A percentile compares a stretch with the other conserved stretches of the same genome.
These are phyloP conservation scores for Micractinium sp. DNA, from an alignment of 139 green algal genomes.

Conservation along the genomic window DNA sequence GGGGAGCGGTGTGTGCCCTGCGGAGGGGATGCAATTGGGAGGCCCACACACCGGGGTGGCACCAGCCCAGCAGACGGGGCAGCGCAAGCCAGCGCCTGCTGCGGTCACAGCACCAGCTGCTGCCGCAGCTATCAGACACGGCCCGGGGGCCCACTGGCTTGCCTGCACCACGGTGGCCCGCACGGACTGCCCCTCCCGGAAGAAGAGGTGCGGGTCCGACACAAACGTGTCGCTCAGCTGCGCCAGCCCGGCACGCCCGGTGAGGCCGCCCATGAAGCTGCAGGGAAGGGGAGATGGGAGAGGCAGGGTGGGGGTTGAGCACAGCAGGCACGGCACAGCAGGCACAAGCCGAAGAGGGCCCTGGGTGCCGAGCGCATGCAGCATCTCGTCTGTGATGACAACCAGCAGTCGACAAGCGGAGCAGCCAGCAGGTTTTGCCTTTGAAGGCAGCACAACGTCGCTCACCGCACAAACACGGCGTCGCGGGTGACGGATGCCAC, in stretches of 20 bases:
- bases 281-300: background rate
- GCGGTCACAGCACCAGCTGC: no score
- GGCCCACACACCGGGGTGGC: no score
- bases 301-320: background rate
- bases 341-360: background rate
- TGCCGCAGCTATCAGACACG: no score
- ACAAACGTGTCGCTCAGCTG: conserved; percentile 87
- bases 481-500: conserved; percentile 77
- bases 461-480: conserved; percentile 79
- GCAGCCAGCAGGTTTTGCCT: background rate
- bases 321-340: background rate
- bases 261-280: conserved; percentile 81
- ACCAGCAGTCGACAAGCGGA: background rate
- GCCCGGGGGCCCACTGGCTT: background rate
- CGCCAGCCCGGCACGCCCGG: conserved; percentile 74
- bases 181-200: conserved; percentile 78
- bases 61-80: no score
- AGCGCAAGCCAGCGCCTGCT: no score
- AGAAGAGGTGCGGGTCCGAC: conserved; percentile 69
- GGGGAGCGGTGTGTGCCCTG: no score
- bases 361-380: background rate
- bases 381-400: no score
- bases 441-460: no score
- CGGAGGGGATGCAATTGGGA: background rate
- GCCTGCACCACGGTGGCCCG: conserved; percentile 57